Evolutionary conservation across 768 basidiomycete species (phyloP), one percentile per base, ranked within the genome.

Genomic region (Rubroboletus satanas): DNA sequence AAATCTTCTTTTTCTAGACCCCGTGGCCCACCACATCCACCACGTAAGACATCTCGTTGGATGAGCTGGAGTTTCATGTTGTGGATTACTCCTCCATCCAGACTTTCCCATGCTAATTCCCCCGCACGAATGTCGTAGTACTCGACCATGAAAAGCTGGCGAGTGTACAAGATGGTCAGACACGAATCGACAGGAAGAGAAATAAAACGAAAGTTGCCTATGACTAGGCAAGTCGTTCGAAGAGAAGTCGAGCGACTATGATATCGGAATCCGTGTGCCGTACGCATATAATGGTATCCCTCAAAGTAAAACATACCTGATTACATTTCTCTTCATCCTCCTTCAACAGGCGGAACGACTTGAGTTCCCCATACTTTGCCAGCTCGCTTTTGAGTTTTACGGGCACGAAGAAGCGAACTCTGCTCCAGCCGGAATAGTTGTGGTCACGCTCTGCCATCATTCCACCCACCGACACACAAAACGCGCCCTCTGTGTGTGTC

Each of bases 61-160:
- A 73, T 72, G 46, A 81, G 72, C 14, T 66, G 70, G 28, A 88
- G 69, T 47, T 74, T 77, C 72, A 80, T 77, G 35, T 81, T 83
- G 49, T 81, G 80, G 35, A 82, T 65, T 43, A 72, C 67, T 36
- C 75, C 75, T 3, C 76, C 75, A 45, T 86, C 64, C 18, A 92
- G 71, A 43, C 72, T 73, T 44, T 70, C 67, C 61, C 73, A 78
- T 14, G 88, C 87, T 11, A 66, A 62, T 37, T 75, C 71, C 7
- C 86, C 83, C 37, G 79, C 77, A 26, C 86, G 77, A 28, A 81
- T 75, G 62, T 91, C 88, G 63, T 78, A 86, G 65, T 81, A 93
- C 58, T 90, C 87, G 49, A 84, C 79, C 38, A 70, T 71, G 67
- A 83, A 89, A 29, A 77, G 68, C 68, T 77, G 56, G 6, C 35